Evolutionary conservation across 352 stramenopile species (phyloP).

Genomic region (Phytophthora tentaculata): DNA sequence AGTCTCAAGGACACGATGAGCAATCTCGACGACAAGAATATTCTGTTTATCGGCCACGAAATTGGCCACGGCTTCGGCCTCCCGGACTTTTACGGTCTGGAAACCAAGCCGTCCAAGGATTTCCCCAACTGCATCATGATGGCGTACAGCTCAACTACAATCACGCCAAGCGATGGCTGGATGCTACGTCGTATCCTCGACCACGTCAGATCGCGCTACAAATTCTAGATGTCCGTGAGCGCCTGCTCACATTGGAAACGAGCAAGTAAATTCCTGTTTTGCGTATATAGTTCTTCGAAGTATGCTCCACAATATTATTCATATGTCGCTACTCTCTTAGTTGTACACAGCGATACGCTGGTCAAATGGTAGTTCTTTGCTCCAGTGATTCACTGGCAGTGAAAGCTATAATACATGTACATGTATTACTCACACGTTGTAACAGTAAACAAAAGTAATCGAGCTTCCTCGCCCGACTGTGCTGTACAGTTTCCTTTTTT

Average conservation of each 20-base stretch:
- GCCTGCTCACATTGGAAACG: too few species aligned
- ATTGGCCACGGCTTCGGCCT: slow-evolving; percentile 32
- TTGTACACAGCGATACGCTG: too few species aligned
- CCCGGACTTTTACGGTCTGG: slow-evolving; percentile 24
- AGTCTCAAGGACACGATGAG: slow-evolving; percentile 27
- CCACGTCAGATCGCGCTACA: slow-evolving; percentile 32
- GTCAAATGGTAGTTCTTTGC: too few species aligned
- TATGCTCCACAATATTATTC: too few species aligned
- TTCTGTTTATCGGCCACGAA: slow-evolving; percentile 31
- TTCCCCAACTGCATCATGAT: slow-evolving; percentile 36
- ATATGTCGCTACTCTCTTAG: too few species aligned
- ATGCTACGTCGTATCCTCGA: slow-evolving; percentile 42
- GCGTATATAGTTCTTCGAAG: too few species aligned
- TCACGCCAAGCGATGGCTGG: slow-evolving; percentile 39
- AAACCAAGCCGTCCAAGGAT: slow-evolving; percentile 26
- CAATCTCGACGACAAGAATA: slow-evolving; percentile 20
- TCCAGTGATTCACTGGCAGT: too few species aligned
- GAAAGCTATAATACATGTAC: too few species aligned
- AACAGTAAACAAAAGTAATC: too few species aligned
- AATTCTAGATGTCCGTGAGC: slow-evolving; percentile 17
- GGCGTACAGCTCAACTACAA: slow-evolving; percentile 32
- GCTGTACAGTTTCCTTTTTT: too few species aligned
- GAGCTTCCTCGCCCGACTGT: too few species aligned
- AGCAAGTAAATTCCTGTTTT: neutral
- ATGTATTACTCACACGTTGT: too few species aligned